These are phyloP conservation scores for Agaricus blazei DNA, from an alignment of 768 basidiomycete genomes.

Conservation along the genomic window DNA sequence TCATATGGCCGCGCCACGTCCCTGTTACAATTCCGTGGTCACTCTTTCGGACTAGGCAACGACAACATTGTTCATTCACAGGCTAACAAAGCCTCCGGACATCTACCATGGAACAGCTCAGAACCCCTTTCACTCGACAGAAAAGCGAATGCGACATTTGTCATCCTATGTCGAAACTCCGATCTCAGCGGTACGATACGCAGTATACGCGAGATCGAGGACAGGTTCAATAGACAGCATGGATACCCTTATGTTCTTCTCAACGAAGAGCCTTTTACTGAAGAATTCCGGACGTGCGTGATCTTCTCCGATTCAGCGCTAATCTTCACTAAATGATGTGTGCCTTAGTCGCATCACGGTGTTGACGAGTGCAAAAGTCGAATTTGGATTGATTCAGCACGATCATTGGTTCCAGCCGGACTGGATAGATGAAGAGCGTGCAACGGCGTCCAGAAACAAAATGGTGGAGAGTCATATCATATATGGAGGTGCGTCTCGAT, in stretches of 20 bases:
- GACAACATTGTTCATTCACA: background rate
- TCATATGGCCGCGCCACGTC: slow-evolving; percentile 47
- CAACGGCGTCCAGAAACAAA: slow-evolving; percentile 47
- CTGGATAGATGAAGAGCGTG: slow-evolving; percentile 69
- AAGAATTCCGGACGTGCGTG: slow-evolving; percentile 64
- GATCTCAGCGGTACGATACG: slow-evolving; percentile 59
- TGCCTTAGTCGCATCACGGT: slow-evolving; percentile 22
- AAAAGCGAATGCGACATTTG: slow-evolving; percentile 37
- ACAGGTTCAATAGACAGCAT: slow-evolving; percentile 73
- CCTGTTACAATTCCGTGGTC: slow-evolving; percentile 23
- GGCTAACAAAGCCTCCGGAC: background rate
- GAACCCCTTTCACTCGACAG: slow-evolving; percentile 14
- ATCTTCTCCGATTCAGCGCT: background rate
- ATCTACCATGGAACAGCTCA: background rate
- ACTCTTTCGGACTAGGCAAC: slow-evolving; percentile 7
- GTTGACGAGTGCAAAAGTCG: slow-evolving; percentile 23
- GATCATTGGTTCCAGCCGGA: slow-evolving; percentile 73
- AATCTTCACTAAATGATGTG: background rate
- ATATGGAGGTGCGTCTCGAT: slow-evolving; percentile 26
- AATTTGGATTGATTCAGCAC: slow-evolving; percentile 58
- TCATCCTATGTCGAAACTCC: slow-evolving; percentile 59
- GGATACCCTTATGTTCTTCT: slow-evolving; percentile 83
- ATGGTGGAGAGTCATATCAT: slow-evolving; percentile 50
- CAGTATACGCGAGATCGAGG: slow-evolving; percentile 74
- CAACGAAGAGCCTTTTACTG: slow-evolving; percentile 76